Evolutionary conservation across 1,139 yeast genomes (phyloP), one percentile per base, ranked within the genome.

Genomic region (Ogataea hybrid): DNA sequence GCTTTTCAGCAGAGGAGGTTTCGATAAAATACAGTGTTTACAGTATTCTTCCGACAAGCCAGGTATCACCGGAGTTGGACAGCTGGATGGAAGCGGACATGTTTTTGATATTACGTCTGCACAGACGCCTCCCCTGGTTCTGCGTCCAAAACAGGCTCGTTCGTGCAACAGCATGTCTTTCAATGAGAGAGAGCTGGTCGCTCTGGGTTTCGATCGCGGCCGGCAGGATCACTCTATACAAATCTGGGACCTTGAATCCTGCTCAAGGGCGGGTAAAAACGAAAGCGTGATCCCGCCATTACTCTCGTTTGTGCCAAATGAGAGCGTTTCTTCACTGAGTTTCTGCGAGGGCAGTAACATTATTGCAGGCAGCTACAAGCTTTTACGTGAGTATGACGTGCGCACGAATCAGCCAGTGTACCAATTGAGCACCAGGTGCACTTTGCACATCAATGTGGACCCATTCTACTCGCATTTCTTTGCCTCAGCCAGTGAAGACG

Each of bases 401-500:
- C 71, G 96, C 46, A 65, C 74, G 0, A 81, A 82, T n/a, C 74
- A 74, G 22, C 89, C 94, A 0, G 71, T 70, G 1, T 83, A 80
- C 56, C 95, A 86, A 59, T 71, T 84, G 58, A 86, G 90, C 2
- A 82, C 94, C 0, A 79, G 84, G 52, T 78, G 86, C 48, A 81
- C 90, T 0, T 70, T 78, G 51, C 86, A 86, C 10, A 71, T 90
- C 34, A 71, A 76, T 8, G 69, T 83, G 30, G 92, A 87, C 57
- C 92, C 85, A 4, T 79, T 80, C 54, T 71, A 75, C 46, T 73
- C 73, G 28, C 72, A 77, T 61, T 73, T 77, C 50, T 86, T 88
- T 61, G 79, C 87, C 29, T 81, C 95, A 0, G 77, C 77, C 50
- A 77, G 88, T 40, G 96, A 88, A 53, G 94, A 86, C 56, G 96